A percentile compares a stretch with the other conserved stretches of the same genome.
phyloP scores from a whole-genome alignment of 2,329 filamentous ascomycete genomes.

The Exophiala xenobiotica region DNA sequence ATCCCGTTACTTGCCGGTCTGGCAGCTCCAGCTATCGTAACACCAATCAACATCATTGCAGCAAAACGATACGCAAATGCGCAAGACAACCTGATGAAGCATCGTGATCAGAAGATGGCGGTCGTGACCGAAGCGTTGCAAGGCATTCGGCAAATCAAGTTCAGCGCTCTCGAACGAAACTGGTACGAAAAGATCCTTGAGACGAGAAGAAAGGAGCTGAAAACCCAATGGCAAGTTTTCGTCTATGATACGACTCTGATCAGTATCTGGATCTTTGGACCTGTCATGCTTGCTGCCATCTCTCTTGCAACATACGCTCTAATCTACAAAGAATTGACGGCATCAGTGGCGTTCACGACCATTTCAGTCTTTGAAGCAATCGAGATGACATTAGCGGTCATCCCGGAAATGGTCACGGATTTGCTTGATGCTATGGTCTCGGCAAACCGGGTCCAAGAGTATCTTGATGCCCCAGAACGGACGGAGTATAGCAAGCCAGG shows the following conservation, averaged over 20 bases:
- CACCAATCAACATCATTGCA: conserved; percentile 67
- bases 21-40: conserved; percentile 60
- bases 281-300: conserved; percentile 69
- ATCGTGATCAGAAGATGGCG: conserved; percentile 71
- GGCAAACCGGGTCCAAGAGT: conserved; percentile 68
- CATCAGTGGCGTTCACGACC: conserved; percentile 76
- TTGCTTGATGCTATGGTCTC: conserved; percentile 73
- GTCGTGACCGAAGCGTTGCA: conserved; percentile 74
- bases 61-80: conserved; percentile 64
- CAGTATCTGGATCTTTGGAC: conserved; percentile 70
- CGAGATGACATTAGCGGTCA: conserved; percentile 66
- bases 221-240: conserved; percentile 66
- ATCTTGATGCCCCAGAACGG: conserved; percentile 67
- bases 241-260: conserved; percentile 62
- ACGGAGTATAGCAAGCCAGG: conserved; percentile 55
- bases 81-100: conserved; percentile 71
- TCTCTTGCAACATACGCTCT: conserved; percentile 68
- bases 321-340: conserved; percentile 61
- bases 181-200: conserved; percentile 70
- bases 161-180: conserved; percentile 70
- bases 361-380: conserved; percentile 73
- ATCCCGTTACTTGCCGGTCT: conserved; percentile 66
- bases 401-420: conserved; percentile 72
- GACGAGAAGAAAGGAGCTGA: conserved; percentile 66
- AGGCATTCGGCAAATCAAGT: conserved; percentile 82